Evolutionary conservation across 345 rosid species (phyloP).

Genomic region (Ceriops zippeliana): DNA sequence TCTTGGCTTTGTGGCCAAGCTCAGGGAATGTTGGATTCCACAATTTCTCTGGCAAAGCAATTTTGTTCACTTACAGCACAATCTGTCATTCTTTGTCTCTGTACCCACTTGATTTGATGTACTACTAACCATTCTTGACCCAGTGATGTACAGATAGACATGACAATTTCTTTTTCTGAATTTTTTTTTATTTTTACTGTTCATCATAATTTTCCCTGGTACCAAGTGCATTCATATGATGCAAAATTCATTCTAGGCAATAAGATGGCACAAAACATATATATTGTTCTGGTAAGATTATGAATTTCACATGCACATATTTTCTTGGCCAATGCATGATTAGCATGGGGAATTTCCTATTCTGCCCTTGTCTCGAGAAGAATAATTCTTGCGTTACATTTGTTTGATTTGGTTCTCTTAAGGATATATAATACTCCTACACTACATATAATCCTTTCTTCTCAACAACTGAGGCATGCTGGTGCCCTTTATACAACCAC

Average conservation of each 20-base stretch:
- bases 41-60: constrained; percentile 21
- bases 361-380: constrained; percentile 23
- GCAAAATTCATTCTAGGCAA: constrained; percentile 19
- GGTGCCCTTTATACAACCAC: constrained; percentile 41
- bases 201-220: not conserved
- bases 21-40: constrained; percentile 43
- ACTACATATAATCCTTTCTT: constrained; percentile 27
- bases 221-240: not conserved
- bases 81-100: not conserved
- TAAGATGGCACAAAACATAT: not conserved
- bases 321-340: constrained; percentile 17
- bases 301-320: too few relatives aligned
- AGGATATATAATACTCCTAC: constrained; percentile 6
- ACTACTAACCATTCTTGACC: not conserved
- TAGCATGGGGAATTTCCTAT: constrained; percentile 24
- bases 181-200: not conserved
- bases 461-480: constrained; percentile 49
- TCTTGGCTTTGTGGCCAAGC: constrained; percentile 39
- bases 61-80: constrained; percentile 1
- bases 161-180: constrained; percentile 1
- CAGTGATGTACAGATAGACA: constrained; percentile 1
- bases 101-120: not conserved
- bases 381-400: constrained; percentile 25
- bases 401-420: constrained; percentile 29
- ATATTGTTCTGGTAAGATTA: not conserved